Evolutionary conservation across 352 stramenopile genomes (phyloP).

Genomic region (Phytophthora agathidicida): DNA sequence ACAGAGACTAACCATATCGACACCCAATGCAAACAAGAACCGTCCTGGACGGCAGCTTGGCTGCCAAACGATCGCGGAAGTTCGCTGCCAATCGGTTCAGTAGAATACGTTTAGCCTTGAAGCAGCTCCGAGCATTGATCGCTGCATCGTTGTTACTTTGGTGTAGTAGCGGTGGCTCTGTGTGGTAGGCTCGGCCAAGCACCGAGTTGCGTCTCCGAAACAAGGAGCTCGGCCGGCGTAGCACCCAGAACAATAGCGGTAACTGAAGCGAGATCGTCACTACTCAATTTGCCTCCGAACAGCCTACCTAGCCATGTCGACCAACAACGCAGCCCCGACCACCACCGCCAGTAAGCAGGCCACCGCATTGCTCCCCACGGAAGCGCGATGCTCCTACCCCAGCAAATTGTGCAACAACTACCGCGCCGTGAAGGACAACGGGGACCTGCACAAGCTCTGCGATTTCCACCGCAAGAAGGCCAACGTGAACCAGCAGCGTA

Average conservation of each 20-base stretch:
- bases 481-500: constrained; percentile 45
- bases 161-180: constrained; percentile 26
- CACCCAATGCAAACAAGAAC: constrained; percentile 35
- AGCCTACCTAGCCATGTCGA: constrained; percentile 28
- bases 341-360: constrained; percentile 19
- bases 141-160: constrained; percentile 43
- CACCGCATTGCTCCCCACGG: constrained; percentile 37
- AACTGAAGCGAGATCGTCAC: constrained; percentile 26
- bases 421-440: constrained; percentile 41
- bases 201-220: constrained; percentile 24
- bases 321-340: constrained; percentile 19
- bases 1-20: too few species aligned
- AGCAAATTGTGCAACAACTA: constrained; percentile 44
- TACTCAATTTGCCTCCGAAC: constrained; percentile 43
- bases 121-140: constrained; percentile 23
- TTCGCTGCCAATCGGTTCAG: constrained; percentile 27
- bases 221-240: constrained; percentile 9
- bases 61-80: constrained; percentile 31
- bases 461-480: constrained; percentile 44
- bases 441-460: constrained; percentile 43
- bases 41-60: constrained; percentile 39
- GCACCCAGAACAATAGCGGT: constrained; percentile 32
- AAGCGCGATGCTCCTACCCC: constrained; percentile 62
- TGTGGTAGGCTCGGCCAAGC: constrained; percentile 18
- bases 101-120: constrained; percentile 44